Evolutionary conservation across 2,329 filamentous ascomycete species (phyloP).

Genomic region (Arthrobotrys musiformis): DNA sequence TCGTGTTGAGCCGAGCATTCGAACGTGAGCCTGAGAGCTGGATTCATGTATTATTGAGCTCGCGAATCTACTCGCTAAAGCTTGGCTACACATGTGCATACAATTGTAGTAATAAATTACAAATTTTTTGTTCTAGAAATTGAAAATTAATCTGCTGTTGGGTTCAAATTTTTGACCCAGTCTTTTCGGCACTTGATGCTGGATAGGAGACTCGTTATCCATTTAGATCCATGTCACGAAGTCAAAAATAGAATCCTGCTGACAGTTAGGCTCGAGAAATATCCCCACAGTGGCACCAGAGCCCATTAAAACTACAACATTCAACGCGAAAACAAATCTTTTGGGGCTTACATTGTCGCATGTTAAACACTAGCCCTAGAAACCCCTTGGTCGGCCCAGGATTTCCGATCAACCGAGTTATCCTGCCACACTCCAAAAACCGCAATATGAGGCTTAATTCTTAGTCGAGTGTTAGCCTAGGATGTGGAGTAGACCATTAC

Average conservation of each 20-base stretch:
- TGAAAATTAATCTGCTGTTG: neutral
- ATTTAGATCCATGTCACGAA: neutral
- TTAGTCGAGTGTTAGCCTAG: neutral
- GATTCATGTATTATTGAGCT: no score
- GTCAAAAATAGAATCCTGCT: slow-evolving; percentile 4
- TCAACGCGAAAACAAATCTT: neutral
- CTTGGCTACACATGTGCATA: no score
- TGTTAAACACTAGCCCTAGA: neutral
- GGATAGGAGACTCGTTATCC: neutral
- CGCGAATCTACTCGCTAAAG: neutral
- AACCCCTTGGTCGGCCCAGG: neutral
- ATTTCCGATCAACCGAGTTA: neutral
- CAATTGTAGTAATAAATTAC: no score
- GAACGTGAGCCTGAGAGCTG: no score
- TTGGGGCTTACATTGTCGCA: neutral
- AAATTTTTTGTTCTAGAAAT: no score
- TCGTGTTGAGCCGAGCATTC: no score
- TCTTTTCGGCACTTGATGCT: neutral
- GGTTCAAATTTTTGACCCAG: neutral
- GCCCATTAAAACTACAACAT: slow-evolving; percentile 3
- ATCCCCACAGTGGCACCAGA: no score
- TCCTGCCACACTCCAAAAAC: neutral
- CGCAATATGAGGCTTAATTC: neutral
- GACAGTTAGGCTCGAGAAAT: neutral
- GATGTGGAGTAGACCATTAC: neutral